A percentile compares a stretch with the other conserved stretches of the same genome.
phyloP scores from a whole-genome alignment of 805 yeast genomes.

The Lipomyces sp. region DNA sequence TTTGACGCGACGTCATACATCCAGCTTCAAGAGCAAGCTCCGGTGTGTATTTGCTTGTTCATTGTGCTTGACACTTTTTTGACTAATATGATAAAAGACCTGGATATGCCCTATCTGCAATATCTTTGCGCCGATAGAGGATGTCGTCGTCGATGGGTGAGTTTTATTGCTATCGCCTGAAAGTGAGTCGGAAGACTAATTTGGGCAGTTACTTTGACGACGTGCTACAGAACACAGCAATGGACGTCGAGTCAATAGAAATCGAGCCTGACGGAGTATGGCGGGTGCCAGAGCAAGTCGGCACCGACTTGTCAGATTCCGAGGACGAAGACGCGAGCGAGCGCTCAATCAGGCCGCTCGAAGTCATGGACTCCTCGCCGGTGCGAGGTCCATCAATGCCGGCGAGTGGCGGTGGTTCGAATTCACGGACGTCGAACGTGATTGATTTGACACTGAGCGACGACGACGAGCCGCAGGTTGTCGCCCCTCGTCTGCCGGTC shows the following conservation, averaged over 20 bases:
- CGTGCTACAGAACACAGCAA: constrained; percentile 52
- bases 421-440: constrained; percentile 12
- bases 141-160: constrained; percentile 72
- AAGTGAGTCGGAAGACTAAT: no score
- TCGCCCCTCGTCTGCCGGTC: no score
- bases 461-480: constrained; percentile 18
- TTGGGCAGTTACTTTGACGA: constrained; percentile 38
- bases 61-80: background rate
- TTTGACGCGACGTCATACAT: constrained; percentile 77
- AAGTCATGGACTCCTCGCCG: constrained; percentile 8
- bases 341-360: background rate
- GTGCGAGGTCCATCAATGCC: background rate
- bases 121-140: constrained; percentile 48
- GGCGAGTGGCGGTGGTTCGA: background rate
- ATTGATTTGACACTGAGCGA: constrained; percentile 29
- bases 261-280: constrained; percentile 73
- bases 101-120: constrained; percentile 90
- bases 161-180: no score
- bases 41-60: constrained; percentile 34
- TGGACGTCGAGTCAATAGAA: constrained; percentile 61
- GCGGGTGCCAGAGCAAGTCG: constrained; percentile 41
- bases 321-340: constrained; percentile 7
- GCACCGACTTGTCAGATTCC: constrained; percentile 5
- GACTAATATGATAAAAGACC: constrained; percentile 36
- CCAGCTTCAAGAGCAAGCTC: constrained; percentile 70